Percentiles rank a stretch among this genome's conserved stretches.
These are phyloP conservation scores for Nevesoporus exiguus DNA, from an alignment of 768 basidiomycete species.

Conservation along the genomic window DNA sequence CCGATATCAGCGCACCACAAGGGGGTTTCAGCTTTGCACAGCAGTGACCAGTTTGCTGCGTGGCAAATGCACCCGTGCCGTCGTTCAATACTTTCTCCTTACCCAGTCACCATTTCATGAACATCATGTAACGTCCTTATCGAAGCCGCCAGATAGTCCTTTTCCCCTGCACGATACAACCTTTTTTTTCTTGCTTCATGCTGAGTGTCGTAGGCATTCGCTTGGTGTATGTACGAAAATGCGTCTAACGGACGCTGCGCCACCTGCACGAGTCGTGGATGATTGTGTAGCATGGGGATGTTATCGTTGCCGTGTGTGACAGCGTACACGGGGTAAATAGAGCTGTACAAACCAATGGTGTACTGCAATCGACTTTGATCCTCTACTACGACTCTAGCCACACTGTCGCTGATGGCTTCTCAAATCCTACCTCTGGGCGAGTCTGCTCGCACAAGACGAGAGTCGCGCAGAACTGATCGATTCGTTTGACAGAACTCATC, in stretches of 20 bases:
- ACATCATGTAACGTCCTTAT: conserved; percentile 15
- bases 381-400: not conserved
- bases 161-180: conserved; percentile 11
- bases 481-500: conserved; percentile 67
- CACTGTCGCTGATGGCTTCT: conserved; percentile 66
- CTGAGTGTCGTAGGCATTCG: conserved; percentile 21
- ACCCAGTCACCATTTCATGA: conserved; percentile 20
- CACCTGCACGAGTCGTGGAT: conserved; percentile 18
- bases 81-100: conserved; percentile 3
- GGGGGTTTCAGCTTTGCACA: conserved; percentile 95
- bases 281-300: conserved; percentile 18
- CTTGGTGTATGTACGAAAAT: conserved; percentile 18
- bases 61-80: conserved; percentile 1
- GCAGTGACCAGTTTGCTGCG: conserved; percentile 33
- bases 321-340: conserved; percentile 6
- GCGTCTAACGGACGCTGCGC: conserved; percentile 35
- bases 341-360: conserved; percentile 9
- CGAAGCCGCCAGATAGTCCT: conserved; percentile 9
- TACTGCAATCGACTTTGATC: not conserved
- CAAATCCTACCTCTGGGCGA: conserved; percentile 91
- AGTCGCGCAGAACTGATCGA: not conserved
- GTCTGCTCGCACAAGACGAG: conserved; percentile 9
- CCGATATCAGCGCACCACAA: conserved; percentile 82
- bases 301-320: conserved; percentile 19
- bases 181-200: conserved; percentile 20